Evolutionary conservation across 169 alveolate genomes (phyloP).

Genomic region (Miamiensis avidus): DNA sequence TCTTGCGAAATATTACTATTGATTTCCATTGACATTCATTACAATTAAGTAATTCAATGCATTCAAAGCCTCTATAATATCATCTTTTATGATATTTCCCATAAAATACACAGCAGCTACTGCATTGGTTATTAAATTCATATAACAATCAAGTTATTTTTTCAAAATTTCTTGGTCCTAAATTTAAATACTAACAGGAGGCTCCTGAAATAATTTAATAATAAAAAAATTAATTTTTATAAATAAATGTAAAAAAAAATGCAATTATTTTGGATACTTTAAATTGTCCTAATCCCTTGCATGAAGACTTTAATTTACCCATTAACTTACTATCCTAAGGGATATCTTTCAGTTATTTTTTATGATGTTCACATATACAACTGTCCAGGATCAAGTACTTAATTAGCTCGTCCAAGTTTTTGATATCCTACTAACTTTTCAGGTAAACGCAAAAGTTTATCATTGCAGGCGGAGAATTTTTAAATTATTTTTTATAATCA

Average conservation of each 20-base stretch:
- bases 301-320: neutral
- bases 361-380: neutral
- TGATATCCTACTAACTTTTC: neutral
- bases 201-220: neutral
- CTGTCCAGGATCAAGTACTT: neutral
- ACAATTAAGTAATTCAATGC: neutral
- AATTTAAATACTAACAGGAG: neutral
- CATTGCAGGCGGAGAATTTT: slow-evolving; percentile 20
- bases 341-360: neutral
- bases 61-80: neutral
- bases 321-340: no score
- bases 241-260: no score
- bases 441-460: slow-evolving; percentile 13
- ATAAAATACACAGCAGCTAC: neutral
- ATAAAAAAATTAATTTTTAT: no score
- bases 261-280: neutral
- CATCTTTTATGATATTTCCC: neutral
- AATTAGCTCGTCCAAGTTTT: neutral
- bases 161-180: neutral
- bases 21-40: no score
- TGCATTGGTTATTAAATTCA: neutral
- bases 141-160: neutral
- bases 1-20: no score
- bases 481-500: neutral
- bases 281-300: neutral